These are phyloP conservation scores for Termitomyces sp. DNA, from an alignment of 768 basidiomycete species.

Conservation along the genomic window DNA sequence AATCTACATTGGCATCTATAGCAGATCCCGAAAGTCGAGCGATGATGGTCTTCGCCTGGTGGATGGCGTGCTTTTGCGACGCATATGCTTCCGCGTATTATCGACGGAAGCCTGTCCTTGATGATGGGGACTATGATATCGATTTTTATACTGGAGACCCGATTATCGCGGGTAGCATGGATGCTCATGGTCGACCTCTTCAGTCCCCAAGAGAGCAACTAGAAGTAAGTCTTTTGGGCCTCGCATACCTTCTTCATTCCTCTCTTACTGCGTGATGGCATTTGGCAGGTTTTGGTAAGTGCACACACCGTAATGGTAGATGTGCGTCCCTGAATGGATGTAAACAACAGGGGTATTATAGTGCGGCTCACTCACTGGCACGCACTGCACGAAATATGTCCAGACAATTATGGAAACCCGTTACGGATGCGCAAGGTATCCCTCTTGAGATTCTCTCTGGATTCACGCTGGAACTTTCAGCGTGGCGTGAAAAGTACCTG, in stretches of 20 bases:
- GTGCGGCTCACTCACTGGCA: constrained; percentile 78
- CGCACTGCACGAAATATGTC: constrained; percentile 80
- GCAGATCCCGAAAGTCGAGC: constrained; percentile 71
- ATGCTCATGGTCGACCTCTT: constrained; percentile 34
- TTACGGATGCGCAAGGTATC: constrained; percentile 73
- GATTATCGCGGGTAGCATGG: constrained; percentile 41
- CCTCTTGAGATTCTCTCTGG: constrained; percentile 56
- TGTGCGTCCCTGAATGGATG: constrained; percentile 14
- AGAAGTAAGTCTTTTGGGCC: constrained; percentile 44
- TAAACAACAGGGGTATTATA: constrained; percentile 67
- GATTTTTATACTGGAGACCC: constrained; percentile 81
- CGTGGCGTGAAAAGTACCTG: constrained; percentile 77
- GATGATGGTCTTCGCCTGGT: constrained; percentile 90
- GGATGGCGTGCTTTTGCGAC: constrained; percentile 86
- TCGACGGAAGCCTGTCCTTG: constrained; percentile 78
- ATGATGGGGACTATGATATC: constrained; percentile 87
- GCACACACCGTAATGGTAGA: constrained; percentile 19
- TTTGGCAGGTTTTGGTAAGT: constrained; percentile 58
- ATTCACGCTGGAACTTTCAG: constrained; percentile 51
- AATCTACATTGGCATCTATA: constrained; percentile 69
- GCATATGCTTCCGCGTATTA: constrained; percentile 83
- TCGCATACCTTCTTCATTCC: not conserved
- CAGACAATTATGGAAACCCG: constrained; percentile 74
- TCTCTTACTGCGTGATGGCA: constrained; percentile 11
- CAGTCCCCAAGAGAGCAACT: constrained; percentile 75